A percentile compares a stretch with the other conserved stretches of the same genome.
phyloP scores from a whole-genome alignment of 2,329 filamentous ascomycete genomes.

The Eutypella sp. region DNA sequence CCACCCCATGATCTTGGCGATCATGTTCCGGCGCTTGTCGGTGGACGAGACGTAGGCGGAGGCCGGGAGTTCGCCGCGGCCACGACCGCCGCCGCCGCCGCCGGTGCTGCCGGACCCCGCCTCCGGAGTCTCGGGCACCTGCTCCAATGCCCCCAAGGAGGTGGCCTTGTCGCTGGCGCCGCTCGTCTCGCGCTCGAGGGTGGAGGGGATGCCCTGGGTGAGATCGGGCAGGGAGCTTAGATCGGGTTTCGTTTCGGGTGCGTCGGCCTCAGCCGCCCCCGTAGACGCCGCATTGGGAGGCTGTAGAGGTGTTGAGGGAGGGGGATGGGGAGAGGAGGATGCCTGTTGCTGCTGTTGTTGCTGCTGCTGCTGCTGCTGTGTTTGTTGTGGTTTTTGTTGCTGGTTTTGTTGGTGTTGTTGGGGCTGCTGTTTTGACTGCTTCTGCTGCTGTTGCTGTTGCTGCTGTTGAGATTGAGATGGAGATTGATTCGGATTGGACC shows the following conservation, averaged over 20 bases:
- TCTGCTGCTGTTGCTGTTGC: not conserved
- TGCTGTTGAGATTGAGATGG: conserved; percentile 7
- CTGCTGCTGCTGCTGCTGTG: not conserved
- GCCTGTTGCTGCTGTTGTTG: not conserved
- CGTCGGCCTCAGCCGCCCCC: conserved; percentile 20
- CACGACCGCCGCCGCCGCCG: conserved; percentile 42
- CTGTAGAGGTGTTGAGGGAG: not conserved
- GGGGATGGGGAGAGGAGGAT: too few species aligned
- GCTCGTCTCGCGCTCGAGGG: conserved; percentile 70
- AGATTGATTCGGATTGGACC: conserved; percentile 4
- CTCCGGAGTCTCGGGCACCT: conserved; percentile 32
- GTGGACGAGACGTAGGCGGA: conserved; percentile 86
- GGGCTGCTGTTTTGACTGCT: conserved; percentile 1
- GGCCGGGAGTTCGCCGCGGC: conserved; percentile 63
- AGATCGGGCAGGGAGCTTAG: conserved; percentile 71
- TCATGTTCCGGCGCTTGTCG: conserved; percentile 71
- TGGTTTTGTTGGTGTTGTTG: conserved; percentile 14
- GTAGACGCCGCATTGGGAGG: not conserved
- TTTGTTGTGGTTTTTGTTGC: not conserved
- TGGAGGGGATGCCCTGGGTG: conserved; percentile 91
- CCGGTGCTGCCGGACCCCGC: conserved; percentile 34
- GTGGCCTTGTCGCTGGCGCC: conserved; percentile 36
- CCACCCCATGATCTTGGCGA: conserved; percentile 71
- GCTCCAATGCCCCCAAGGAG: too few species aligned
- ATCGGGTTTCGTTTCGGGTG: conserved; percentile 46